Base-by-base conservation (phyloP, 2,329 filamentous ascomycete genomes). In the Plenodomus biglobosus region DNA sequence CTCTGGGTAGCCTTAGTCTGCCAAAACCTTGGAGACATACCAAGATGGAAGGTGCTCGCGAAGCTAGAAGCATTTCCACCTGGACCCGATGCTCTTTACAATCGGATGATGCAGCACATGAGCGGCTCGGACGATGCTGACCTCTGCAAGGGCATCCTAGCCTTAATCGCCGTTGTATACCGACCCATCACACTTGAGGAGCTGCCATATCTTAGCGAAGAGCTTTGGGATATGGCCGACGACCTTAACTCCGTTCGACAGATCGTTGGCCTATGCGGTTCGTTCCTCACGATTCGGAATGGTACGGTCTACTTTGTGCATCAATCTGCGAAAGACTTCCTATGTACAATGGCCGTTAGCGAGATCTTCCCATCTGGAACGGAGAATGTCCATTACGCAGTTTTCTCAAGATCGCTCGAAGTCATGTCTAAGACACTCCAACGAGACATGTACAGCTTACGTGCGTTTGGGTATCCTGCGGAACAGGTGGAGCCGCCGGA, bases 1-100 rank as follows among this genome's bases (percentile, higher is more conserved):
- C 70, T 78, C 22, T 78, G 73, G 75, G 75, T 75, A 18, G 68
- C 74, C 16, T 38, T 52, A 36, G 73, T 75, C 5, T 74, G 62
- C 46, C 46, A 72, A 55, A 52, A 63, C n/a, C 68, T 75, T 8
- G 50, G 53, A 24, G 46, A 61, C 1, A 42, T 58, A 4, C 17
- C 41, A 8, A 22, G 48, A 19, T 48, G 64, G 17, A 52, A 55
- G 3, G 38, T 42, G 11, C 35, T 39, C 6, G 38, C 42, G 18
- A 44, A 53, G 44, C 36, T 73, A 4, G 38, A 53, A 7, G 36
- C 32, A 38, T 68, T 76, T 24, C 75, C 73, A 4, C 44, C 60
- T 2, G 69, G 69, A 1, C 67, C 77, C 0, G 44, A 73, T 30
- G 3, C 53, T 1, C 51, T 78, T 1, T 78, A 79, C 42, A 3